These are phyloP conservation scores for Xanthoconium purpureum DNA, from an alignment of 768 basidiomycete genomes.

Conservation along the genomic window DNA sequence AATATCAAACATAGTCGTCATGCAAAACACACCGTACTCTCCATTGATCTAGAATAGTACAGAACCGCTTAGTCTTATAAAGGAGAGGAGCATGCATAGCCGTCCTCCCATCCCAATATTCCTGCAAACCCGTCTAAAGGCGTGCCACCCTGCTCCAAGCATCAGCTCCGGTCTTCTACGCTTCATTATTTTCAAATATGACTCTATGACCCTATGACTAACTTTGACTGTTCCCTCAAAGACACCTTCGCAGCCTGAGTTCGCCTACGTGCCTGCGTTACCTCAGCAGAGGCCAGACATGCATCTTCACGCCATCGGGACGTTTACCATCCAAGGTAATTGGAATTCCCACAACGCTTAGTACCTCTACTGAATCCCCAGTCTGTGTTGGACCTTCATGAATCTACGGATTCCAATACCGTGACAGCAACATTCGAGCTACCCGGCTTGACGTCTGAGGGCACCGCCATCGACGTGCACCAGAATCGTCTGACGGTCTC, in stretches of 20 bases:
- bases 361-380: background rate
- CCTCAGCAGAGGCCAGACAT: too few relatives aligned
- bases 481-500: constrained; percentile 46
- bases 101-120: background rate
- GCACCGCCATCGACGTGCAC: constrained; percentile 45
- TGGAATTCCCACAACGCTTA: too few relatives aligned
- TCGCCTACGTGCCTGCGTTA: background rate
- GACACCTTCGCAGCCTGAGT: constrained; percentile 24
- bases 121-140: background rate
- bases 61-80: constrained; percentile 2
- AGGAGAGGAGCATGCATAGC: background rate
- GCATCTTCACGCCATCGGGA: background rate
- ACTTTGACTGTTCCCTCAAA: constrained; percentile 6
- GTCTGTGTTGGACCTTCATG: constrained; percentile 44
- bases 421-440: constrained; percentile 55
- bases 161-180: background rate
- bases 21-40: background rate
- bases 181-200: background rate
- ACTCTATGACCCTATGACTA: constrained; percentile 2
- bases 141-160: background rate
- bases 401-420: constrained; percentile 37
- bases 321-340: constrained; percentile 25
- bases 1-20: background rate
- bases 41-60: background rate
- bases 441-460: constrained; percentile 50